Evolutionary conservation across 2,329 filamentous ascomycete species (phyloP).

Genomic region (Fusarium sororula): DNA sequence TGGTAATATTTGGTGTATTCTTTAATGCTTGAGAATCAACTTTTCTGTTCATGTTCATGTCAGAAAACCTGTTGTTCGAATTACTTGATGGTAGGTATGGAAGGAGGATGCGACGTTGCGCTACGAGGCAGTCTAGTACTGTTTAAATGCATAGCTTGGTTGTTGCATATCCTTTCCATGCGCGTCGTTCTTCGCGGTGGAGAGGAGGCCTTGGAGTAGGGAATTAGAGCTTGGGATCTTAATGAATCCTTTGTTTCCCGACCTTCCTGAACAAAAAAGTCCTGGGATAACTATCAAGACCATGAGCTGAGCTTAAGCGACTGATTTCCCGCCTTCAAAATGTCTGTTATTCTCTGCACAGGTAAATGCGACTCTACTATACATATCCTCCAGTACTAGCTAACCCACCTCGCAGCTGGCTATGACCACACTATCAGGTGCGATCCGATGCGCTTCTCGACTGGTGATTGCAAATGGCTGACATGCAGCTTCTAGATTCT

Average conservation of each 20-base stretch:
- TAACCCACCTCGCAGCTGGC: conserved; percentile 56
- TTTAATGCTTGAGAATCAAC: background rate
- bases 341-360: conserved; percentile 72
- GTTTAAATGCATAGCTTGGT: conserved; percentile 26
- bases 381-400: conserved; percentile 8
- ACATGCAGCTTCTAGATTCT: conserved; percentile 71
- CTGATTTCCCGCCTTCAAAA: conserved; percentile 43
- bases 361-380: conserved; percentile 52
- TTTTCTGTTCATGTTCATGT: background rate
- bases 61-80: background rate
- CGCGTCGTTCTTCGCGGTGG: conserved; percentile 13
- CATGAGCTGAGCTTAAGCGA: conserved; percentile 39
- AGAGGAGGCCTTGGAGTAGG: conserved; percentile 24
- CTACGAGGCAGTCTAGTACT: background rate
- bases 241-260: conserved; percentile 5
- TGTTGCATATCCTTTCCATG: conserved; percentile 12
- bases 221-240: conserved; percentile 26
- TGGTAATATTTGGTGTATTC: background rate
- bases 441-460: conserved; percentile 31
- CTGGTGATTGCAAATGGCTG: conserved; percentile 20
- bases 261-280: conserved; percentile 22
- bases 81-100: background rate
- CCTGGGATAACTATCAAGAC: conserved; percentile 26
- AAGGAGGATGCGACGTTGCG: background rate
- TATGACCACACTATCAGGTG: conserved; percentile 72